These are phyloP conservation scores for Tubosaeta sp. DNA, from an alignment of 768 basidiomycete species.

Conservation along the genomic window DNA sequence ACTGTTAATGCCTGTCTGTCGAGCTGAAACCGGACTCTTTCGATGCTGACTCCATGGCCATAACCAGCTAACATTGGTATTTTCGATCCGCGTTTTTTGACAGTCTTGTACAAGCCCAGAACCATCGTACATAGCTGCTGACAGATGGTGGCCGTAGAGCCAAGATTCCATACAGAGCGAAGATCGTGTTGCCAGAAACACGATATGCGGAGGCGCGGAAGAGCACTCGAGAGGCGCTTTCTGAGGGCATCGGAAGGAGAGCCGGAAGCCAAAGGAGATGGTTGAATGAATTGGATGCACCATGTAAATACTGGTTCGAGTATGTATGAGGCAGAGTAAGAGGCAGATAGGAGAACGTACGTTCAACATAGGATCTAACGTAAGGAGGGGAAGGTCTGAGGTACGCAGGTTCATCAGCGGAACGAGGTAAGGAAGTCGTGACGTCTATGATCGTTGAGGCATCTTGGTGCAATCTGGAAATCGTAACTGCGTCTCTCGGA, in stretches of 20 bases:
- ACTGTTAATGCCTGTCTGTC: constrained; percentile 79
- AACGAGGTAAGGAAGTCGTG: constrained; percentile 90
- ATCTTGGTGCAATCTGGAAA: constrained; percentile 82
- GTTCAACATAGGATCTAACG: constrained; percentile 79
- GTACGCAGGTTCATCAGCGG: constrained; percentile 86
- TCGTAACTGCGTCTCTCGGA: constrained; percentile 91
- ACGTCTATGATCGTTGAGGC: constrained; percentile 82
- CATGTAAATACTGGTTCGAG: constrained; percentile 73
- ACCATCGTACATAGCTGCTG: constrained; percentile 88
- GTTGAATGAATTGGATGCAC: constrained; percentile 75
- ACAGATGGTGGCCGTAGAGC: constrained; percentile 55
- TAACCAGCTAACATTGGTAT: constrained; percentile 75
- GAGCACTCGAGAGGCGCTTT: constrained; percentile 21
- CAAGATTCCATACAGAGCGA: constrained; percentile 80
- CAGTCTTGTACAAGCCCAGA: constrained; percentile 76
- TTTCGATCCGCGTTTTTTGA: constrained; percentile 66
- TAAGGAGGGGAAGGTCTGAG: constrained; percentile 88
- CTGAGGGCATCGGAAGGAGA: constrained; percentile 36
- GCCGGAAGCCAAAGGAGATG: constrained; percentile 31
- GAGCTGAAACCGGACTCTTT: constrained; percentile 73
- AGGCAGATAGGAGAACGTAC: constrained; percentile 39
- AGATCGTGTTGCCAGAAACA: constrained; percentile 97
- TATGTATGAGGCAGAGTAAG: constrained; percentile 3
- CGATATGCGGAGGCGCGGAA: constrained; percentile 64
- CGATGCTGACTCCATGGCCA: constrained; percentile 78